These are phyloP conservation scores for Jaltomata sinuosa DNA, from an alignment of 257 asterid genomes.

Conservation along the genomic window DNA sequence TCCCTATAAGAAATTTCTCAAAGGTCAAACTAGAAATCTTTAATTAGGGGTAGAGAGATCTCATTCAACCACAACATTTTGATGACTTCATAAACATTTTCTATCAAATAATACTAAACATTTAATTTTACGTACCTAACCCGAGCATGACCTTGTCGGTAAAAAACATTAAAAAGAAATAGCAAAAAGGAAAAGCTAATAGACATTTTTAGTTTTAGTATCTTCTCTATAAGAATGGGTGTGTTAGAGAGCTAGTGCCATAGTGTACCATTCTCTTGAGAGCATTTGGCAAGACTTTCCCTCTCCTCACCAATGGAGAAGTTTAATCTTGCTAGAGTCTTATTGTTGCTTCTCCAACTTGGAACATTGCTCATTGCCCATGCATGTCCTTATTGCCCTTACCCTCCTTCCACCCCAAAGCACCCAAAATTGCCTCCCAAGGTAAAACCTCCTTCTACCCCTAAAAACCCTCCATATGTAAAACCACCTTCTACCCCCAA, in stretches of 20 bases:
- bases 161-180: background rate
- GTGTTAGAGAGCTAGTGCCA: background rate
- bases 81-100: background rate
- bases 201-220: background rate
- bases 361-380: constrained; percentile 29
- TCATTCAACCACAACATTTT: background rate
- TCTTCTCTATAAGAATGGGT: background rate
- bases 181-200: background rate
- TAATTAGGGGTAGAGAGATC: background rate
- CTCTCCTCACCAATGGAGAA: constrained; percentile 1
- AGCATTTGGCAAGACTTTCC: background rate
- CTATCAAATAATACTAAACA: background rate
- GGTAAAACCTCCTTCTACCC: constrained; percentile 1
- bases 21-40: background rate
- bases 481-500: constrained; percentile 3
- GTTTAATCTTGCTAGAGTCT: background rate
- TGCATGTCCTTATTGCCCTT: constrained; percentile 52
- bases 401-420: constrained; percentile 28
- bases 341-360: constrained; percentile 27
- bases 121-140: background rate
- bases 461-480: constrained; percentile 1
- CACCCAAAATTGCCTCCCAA: constrained; percentile 37
- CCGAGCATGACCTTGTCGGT: background rate
- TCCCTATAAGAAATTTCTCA: too few relatives aligned
- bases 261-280: background rate